A percentile compares a stretch with the other conserved stretches of the same genome.
These are phyloP conservation scores for Glebionis coronaria DNA, from an alignment of 129 eudicot species.

Conservation along the genomic window DNA sequence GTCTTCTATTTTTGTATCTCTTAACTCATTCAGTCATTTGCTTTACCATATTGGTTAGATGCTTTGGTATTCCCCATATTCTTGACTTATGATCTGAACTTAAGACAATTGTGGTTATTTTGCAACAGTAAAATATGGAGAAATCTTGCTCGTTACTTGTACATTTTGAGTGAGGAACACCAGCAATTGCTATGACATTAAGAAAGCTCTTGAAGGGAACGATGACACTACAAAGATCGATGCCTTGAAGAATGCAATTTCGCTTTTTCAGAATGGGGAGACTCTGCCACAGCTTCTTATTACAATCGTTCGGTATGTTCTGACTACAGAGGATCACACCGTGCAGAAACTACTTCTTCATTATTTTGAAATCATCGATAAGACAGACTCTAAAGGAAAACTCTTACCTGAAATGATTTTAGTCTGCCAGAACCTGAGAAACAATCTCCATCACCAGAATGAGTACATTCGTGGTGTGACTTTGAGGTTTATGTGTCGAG, in stretches of 20 bases:
- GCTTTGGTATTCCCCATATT: background rate
- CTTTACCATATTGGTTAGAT: background rate
- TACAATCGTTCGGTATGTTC: slow-evolving; percentile 65
- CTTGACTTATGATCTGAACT: slow-evolving; percentile 9
- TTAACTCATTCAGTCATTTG: background rate
- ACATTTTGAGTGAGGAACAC: slow-evolving; percentile 88
- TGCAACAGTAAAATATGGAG: slow-evolving; percentile 57
- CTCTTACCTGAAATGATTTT: slow-evolving; percentile 90
- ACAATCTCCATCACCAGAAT: slow-evolving; percentile 84
- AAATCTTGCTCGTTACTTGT: slow-evolving; percentile 70
- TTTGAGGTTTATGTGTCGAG: slow-evolving; percentile 64
- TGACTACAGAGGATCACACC: slow-evolving; percentile 84
- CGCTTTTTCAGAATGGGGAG: slow-evolving; percentile 82
- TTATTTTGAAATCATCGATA: slow-evolving; percentile 78
- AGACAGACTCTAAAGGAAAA: slow-evolving; percentile 62
- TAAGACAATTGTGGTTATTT: slow-evolving; percentile 4
- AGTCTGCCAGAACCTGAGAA: slow-evolving; percentile 84
- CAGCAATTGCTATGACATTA: slow-evolving; percentile 86
- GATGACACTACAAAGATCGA: slow-evolving; percentile 54
- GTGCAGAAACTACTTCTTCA: slow-evolving; percentile 69
- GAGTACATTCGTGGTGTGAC: slow-evolving; percentile 92
- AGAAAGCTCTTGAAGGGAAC: slow-evolving; percentile 83
- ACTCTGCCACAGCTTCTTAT: slow-evolving; percentile 18
- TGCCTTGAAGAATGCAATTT: slow-evolving; percentile 81
- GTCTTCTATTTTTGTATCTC: background rate